These are phyloP conservation scores for Ascochyta koolunga DNA, from an alignment of 2,329 filamentous ascomycete genomes.

Conservation along the genomic window DNA sequence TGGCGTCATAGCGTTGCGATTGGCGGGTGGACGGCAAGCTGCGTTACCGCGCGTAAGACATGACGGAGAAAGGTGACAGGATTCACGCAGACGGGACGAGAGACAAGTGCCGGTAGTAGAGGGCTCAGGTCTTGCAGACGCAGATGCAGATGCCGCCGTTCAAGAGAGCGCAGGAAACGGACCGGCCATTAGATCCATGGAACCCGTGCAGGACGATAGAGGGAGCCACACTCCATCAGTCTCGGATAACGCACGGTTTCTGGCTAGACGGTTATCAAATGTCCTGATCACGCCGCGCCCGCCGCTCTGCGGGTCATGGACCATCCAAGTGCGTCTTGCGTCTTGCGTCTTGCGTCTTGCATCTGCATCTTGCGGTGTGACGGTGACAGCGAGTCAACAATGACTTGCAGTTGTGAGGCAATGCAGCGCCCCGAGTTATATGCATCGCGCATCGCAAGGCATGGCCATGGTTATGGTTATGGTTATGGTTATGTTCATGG, in stretches of 20 bases:
- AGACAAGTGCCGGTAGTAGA: neutral
- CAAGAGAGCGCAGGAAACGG: neutral
- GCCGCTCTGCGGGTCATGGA: slow-evolving; percentile 13
- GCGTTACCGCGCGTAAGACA: slow-evolving; percentile 14
- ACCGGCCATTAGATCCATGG: slow-evolving; percentile 10
- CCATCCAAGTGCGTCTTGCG: neutral
- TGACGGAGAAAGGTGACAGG: slow-evolving; percentile 9
- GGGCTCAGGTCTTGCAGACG: neutral
- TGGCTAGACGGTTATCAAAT: slow-evolving; percentile 12
- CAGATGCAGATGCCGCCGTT: neutral
- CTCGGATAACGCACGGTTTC: slow-evolving; percentile 14
- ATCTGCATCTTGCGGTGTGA: slow-evolving; percentile 17
- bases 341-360: too few species aligned
- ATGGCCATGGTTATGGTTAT: too few species aligned
- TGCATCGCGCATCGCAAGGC: too few species aligned
- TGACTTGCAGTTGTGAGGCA: too few species aligned
- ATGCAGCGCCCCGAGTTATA: too few species aligned
- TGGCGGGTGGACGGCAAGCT: slow-evolving; percentile 30
- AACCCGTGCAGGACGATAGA: slow-evolving; percentile 11
- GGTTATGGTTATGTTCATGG: too few species aligned
- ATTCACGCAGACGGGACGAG: neutral
- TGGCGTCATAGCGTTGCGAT: slow-evolving; percentile 36
- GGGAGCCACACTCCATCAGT: slow-evolving; percentile 17
- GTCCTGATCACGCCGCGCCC: slow-evolving; percentile 14
- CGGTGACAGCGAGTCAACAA: slow-evolving; percentile 1